Conservation (phyloP, 768 basidiomycete genomes). For the Calocera viscosa region DNA sequence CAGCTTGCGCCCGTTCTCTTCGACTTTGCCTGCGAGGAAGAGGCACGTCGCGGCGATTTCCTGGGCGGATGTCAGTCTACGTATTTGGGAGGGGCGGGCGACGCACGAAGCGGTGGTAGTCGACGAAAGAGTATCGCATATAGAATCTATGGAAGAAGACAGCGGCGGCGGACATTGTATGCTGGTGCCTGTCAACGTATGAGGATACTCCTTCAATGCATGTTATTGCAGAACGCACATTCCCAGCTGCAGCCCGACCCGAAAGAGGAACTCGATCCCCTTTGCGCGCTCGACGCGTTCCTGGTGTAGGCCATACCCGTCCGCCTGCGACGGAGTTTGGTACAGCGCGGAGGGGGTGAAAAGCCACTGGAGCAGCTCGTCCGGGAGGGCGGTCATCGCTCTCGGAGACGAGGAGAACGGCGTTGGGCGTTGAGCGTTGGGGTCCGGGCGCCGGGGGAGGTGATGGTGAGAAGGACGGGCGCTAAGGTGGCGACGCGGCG, state of each 20-base stretch:
- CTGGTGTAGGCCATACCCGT: conserved; percentile 40
- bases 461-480: conserved; percentile 2
- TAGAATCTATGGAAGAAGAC: conserved; percentile 88
- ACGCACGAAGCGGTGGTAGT: conserved; percentile 61
- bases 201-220: neutral
- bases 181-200: conserved; percentile 48
- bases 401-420: neutral
- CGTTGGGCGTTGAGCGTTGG: neutral
- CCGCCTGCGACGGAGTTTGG: conserved; percentile 43
- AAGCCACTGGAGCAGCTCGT: conserved; percentile 44
- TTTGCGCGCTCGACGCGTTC: conserved; percentile 68
- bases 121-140: conserved; percentile 74
- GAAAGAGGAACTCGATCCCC: conserved; percentile 77
- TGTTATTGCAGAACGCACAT: no score
- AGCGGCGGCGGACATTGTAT: conserved; percentile 65
- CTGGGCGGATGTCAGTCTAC: conserved; percentile 33
- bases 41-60: conserved; percentile 76
- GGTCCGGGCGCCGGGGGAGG: neutral
- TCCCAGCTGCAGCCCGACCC: conserved; percentile 60
- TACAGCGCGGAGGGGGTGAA: conserved; percentile 50
- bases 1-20: conserved; percentile 76
- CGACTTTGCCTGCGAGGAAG: conserved; percentile 83
- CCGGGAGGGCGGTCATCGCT: neutral
- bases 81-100: neutral
- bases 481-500: neutral